These are phyloP conservation scores for Ceriops zippeliana DNA, from an alignment of 345 rosid species.

Conservation along the genomic window DNA sequence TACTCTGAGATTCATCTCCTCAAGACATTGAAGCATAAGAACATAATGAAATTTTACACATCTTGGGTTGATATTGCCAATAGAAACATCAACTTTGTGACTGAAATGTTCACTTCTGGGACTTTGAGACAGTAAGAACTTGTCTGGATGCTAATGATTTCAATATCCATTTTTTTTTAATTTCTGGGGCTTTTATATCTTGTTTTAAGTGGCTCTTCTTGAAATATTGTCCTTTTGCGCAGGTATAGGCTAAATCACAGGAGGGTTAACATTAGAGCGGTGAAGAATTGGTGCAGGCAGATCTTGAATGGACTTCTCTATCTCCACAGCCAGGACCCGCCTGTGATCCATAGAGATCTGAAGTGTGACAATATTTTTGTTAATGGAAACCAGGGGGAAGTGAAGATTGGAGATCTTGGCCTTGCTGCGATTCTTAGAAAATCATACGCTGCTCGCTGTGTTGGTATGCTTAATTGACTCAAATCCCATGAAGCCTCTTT, in stretches of 20 bases:
- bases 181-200: constrained; percentile 13
- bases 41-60: constrained; percentile 89
- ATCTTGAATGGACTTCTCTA: constrained; percentile 80
- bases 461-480: constrained; percentile 50
- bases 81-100: constrained; percentile 85
- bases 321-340: constrained; percentile 86
- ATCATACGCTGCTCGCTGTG: constrained; percentile 89
- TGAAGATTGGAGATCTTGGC: constrained; percentile 97
- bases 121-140: constrained; percentile 83
- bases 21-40: constrained; percentile 84
- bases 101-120: constrained; percentile 98
- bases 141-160: constrained; percentile 12
- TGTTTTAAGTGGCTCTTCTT: constrained; percentile 2
- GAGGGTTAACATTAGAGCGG: constrained; percentile 87
- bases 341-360: constrained; percentile 94
- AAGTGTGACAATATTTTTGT: constrained; percentile 93
- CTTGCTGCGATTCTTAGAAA: constrained; percentile 83
- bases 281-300: constrained; percentile 97
- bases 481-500: neutral
- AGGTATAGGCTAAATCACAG: constrained; percentile 81
- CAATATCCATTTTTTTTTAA: constrained; percentile 8
- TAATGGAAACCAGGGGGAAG: constrained; percentile 96
- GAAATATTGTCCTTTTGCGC: constrained; percentile 18
- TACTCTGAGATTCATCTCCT: constrained; percentile 96
- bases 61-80: constrained; percentile 92